A percentile compares a stretch with the other conserved stretches of the same genome.
Conservation (phyloP, 2,329 filamentous ascomycete species). For the Phialemoniopsis sp. region DNA sequence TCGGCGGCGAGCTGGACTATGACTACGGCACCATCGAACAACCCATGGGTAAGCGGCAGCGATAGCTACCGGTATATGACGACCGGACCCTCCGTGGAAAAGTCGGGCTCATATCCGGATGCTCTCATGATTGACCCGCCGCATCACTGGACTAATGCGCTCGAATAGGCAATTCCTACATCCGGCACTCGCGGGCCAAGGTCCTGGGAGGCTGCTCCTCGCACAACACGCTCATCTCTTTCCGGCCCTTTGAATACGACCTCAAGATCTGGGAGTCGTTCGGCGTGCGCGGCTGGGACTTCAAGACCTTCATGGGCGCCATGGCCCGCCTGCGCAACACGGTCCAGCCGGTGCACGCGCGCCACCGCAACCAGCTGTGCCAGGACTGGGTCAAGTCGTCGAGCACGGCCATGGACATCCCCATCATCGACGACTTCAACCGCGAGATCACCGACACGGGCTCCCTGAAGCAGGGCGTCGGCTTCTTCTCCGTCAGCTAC, state of each 20-base stretch:
- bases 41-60: slow-evolving; percentile 57
- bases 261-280: slow-evolving; percentile 77
- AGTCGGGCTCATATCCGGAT: no score
- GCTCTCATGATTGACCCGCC: no score
- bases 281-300: slow-evolving; percentile 82
- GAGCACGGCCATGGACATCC: slow-evolving; percentile 74
- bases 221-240: slow-evolving; percentile 91
- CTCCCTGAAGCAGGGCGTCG: slow-evolving; percentile 69
- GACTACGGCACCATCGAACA: slow-evolving; percentile 89
- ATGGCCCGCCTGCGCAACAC: slow-evolving; percentile 84
- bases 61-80: no score
- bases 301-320: slow-evolving; percentile 77
- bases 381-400: slow-evolving; percentile 85
- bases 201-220: slow-evolving; percentile 89
- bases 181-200: slow-evolving; percentile 88
- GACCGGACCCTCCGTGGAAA: no score
- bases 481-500: slow-evolving; percentile 89
- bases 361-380: slow-evolving; percentile 86
- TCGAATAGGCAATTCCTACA: slow-evolving; percentile 74
- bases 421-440: slow-evolving; percentile 83
- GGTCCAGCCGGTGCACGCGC: slow-evolving; percentile 81
- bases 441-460: slow-evolving; percentile 72
- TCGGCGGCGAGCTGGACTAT: slow-evolving; percentile 86
- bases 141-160: not conserved
- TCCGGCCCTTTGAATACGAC: slow-evolving; percentile 88